phyloP scores from a whole-genome alignment of 345 rosid genomes.

The Moricandia moricandioides region DNA sequence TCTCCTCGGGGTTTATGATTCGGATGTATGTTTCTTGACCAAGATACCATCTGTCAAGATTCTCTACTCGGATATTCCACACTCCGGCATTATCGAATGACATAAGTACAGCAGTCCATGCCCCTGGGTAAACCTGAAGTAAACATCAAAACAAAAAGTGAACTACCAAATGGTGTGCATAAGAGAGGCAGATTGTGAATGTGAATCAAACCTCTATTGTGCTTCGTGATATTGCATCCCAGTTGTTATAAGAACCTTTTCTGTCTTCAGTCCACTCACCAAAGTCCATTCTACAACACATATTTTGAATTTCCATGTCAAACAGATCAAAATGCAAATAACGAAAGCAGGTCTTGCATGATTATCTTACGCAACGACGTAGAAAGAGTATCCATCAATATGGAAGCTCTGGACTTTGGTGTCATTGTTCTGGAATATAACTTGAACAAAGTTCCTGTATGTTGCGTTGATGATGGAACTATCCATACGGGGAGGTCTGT shows the following conservation, averaged over 20 bases:
- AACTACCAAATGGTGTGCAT: background rate
- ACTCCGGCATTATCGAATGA: slow-evolving; percentile 85
- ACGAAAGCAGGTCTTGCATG: background rate
- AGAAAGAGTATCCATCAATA: slow-evolving; percentile 79
- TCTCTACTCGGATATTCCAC: slow-evolving; percentile 89
- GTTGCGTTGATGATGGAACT: slow-evolving; percentile 82
- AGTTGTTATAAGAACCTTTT: slow-evolving; percentile 65
- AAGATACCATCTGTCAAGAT: slow-evolving; percentile 89
- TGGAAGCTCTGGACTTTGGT: slow-evolving; percentile 87
- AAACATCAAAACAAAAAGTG: background rate
- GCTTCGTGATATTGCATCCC: slow-evolving; percentile 68
- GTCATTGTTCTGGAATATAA: slow-evolving; percentile 86
- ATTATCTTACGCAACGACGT: slow-evolving; percentile 75
- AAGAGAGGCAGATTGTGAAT: background rate
- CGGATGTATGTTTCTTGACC: slow-evolving; percentile 93
- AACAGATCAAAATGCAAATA: background rate
- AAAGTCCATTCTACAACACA: slow-evolving; percentile 73
- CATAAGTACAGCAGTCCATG: slow-evolving; percentile 78
- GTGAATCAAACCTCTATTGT: slow-evolving; percentile 57
- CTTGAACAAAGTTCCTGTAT: slow-evolving; percentile 74
- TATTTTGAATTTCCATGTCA: background rate
- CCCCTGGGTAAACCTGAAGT: slow-evolving; percentile 85
- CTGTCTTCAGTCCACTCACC: slow-evolving; percentile 77
- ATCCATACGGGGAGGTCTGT: slow-evolving; percentile 50
- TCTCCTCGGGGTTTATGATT: slow-evolving; percentile 81